Evolutionary conservation across 1,284 basidiomycete species (phyloP).

Genomic region (Polyporus tsugae): DNA sequence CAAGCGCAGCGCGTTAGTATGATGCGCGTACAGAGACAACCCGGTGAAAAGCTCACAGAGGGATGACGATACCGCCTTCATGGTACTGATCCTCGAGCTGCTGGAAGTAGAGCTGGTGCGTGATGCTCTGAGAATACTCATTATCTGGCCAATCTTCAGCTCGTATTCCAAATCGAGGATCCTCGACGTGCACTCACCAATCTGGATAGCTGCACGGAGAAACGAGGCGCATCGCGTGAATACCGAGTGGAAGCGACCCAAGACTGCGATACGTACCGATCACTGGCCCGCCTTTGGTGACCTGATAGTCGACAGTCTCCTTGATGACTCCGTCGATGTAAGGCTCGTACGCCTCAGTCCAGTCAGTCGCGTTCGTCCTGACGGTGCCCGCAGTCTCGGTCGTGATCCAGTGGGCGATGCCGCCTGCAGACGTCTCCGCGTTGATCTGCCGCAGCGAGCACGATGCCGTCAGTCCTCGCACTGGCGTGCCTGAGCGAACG

Average conservation of each 20-base stretch:
- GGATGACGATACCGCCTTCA: constrained; percentile 68
- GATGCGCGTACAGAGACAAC: background rate
- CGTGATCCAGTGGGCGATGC: constrained; percentile 82
- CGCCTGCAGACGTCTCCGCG: constrained; percentile 83
- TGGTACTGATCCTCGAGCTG: constrained; percentile 68
- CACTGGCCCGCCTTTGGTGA: constrained; percentile 75
- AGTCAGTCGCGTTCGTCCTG: constrained; percentile 76
- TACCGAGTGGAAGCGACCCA: background rate
- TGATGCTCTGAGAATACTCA: constrained; percentile 66
- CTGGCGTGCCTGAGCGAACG: no score
- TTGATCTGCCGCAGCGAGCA: constrained; percentile 85
- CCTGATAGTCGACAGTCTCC: constrained; percentile 70
- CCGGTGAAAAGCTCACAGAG: constrained; percentile 46
- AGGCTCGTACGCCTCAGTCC: constrained; percentile 70
- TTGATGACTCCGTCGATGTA: constrained; percentile 74
- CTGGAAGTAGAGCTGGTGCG: constrained; percentile 60
- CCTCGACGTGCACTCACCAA: constrained; percentile 52
- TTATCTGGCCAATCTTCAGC: constrained; percentile 61
- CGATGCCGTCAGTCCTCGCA: background rate
- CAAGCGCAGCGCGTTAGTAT: background rate
- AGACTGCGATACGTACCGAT: constrained; percentile 61
- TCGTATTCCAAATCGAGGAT: no score
- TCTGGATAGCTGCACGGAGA: constrained; percentile 63
- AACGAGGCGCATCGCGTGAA: background rate
- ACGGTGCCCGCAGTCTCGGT: constrained; percentile 70